Evolutionary conservation across 169 alveolate species (phyloP), one percentile per base, ranked within the genome.

Genomic region (Eimeria necatrix): DNA sequence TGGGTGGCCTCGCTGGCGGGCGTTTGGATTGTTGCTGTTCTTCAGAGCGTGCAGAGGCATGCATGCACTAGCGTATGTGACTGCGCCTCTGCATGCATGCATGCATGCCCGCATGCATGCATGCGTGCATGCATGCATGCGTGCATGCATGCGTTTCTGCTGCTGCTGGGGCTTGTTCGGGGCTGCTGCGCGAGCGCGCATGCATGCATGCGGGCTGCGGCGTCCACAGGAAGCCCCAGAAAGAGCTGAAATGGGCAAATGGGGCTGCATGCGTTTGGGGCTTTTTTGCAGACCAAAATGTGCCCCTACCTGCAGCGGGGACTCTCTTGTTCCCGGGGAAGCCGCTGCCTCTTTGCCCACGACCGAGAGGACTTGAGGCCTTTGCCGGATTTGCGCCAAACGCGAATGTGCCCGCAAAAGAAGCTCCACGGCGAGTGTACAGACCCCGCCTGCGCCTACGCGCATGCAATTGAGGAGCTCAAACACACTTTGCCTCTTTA

Each of bases 391-490:
- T n/a, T 80, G 18, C 41, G 59, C 49, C 53, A 80, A 49, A 80
- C 88, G 88, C 88, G 88, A 16, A 4, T 80, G 71, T 80, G 88
- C 70, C 88, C 88, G 14, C 68, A 16, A n/a, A 46, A 46, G 14
- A 80, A 80, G 70, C 88, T 56, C 48, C 52, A 24, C 5, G 80
- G 80, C 41, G 64, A 22, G 24, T 86, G 85, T 51, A 32, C 93
- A 24, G 68, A 86, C 64, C 52, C 24, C 0, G 10, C 80, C 83
- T 86, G 93, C 46, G 53, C 93, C 48, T 86, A 86, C 74, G 93
- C 93, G 9, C 93, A 86, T 41, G 61, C 60, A 32, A 26, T 56
- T 10, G 93, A 18, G 7, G 93, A 86, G 32, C 93, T 86, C 24
- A 32, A 52, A 9, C 76, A 86, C 59, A 86, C 93, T 7, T 22